phyloP scores from a whole-genome alignment of 2,329 filamentous ascomycete species.

The Fusarium annulatum region DNA sequence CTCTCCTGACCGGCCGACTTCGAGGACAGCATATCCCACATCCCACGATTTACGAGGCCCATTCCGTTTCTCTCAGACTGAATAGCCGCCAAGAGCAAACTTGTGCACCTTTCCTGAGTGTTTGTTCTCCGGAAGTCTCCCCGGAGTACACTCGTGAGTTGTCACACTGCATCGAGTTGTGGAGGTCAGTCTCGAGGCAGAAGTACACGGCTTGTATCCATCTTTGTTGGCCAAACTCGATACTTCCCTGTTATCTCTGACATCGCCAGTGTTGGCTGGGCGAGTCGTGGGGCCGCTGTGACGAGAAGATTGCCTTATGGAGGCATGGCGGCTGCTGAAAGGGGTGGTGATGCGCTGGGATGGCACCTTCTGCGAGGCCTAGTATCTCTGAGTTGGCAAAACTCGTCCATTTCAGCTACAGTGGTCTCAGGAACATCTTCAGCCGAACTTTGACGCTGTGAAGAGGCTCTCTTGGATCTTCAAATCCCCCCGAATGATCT shows the following conservation, averaged over 20 bases:
- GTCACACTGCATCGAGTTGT: constrained; percentile 26
- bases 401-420: not conserved
- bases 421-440: not conserved
- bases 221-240: constrained; percentile 1
- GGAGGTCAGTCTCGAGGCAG: constrained; percentile 1
- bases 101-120: not conserved
- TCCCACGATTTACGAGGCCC: constrained; percentile 4
- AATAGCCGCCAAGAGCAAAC: constrained; percentile 1
- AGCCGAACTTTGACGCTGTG: not conserved
- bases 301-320: constrained; percentile 19
- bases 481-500: not conserved
- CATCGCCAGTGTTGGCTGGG: not conserved
- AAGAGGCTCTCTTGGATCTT: not conserved
- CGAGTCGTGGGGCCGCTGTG: constrained; percentile 25
- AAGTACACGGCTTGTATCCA: constrained; percentile 17
- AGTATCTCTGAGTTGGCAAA: not conserved
- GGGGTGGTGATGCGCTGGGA: constrained; percentile 18
- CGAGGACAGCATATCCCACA: constrained; percentile 15
- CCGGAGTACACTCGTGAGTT: constrained; percentile 14
- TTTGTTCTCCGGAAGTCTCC: constrained; percentile 26
- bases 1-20: not conserved
- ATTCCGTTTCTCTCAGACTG: not conserved
- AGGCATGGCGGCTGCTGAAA: constrained; percentile 24
- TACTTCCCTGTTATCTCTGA: not conserved
- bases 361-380: constrained; percentile 1